A percentile compares a stretch with the other conserved stretches of the same genome.
phyloP scores from a whole-genome alignment of 768 basidiomycete genomes.

The Xanthoconium purpureum region DNA sequence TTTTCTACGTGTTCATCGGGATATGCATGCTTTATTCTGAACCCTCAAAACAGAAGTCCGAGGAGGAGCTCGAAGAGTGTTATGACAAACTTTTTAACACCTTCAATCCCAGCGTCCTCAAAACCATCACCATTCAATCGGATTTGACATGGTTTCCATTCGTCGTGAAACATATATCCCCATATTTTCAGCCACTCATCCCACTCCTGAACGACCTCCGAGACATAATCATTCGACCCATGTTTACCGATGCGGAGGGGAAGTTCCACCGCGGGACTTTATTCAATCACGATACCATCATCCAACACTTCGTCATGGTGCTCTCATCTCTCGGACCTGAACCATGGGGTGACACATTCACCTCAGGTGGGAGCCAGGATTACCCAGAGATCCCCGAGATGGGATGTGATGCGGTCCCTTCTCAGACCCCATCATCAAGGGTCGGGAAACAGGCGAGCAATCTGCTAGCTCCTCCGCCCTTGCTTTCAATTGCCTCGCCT shows the following conservation, averaged over 20 bases:
- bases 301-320: not conserved
- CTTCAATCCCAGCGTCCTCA: not conserved
- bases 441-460: not conserved
- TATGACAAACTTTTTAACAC: slow-evolving; percentile 5
- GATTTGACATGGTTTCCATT: not conserved
- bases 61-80: not conserved
- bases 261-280: not conserved
- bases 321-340: not conserved
- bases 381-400: not conserved
- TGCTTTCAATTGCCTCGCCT: not conserved
- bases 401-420: not conserved
- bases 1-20: too few species aligned
- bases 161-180: not conserved
- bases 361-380: not conserved
- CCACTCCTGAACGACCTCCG: not conserved
- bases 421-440: not conserved
- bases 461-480: not conserved
- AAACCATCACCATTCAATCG: not conserved
- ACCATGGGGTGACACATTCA: not conserved
- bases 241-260: not conserved
- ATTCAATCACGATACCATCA: not conserved
- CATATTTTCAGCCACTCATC: not conserved
- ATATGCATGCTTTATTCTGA: not conserved
- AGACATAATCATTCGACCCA: not conserved
- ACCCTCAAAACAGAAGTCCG: not conserved